Conservation (phyloP, 106 monocot species). For the Acanthochlamys bracteata region DNA sequence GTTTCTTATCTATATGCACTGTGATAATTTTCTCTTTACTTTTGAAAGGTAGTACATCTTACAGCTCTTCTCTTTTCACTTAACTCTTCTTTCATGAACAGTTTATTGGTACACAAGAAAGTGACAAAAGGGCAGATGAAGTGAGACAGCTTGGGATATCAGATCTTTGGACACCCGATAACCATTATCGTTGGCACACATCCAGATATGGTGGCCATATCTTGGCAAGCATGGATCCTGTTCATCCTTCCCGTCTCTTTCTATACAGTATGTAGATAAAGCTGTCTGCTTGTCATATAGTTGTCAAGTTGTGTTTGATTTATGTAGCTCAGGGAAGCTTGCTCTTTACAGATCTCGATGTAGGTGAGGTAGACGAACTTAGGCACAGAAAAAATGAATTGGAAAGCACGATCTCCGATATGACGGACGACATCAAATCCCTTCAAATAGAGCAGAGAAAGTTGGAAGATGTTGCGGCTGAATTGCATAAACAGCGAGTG, state of each 20-base stretch:
- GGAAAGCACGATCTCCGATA: slow-evolving; percentile 35
- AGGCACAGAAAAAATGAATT: slow-evolving; percentile 44
- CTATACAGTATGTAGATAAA: slow-evolving; percentile 47
- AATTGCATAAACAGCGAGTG: slow-evolving; percentile 61
- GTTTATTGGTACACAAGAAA: slow-evolving; percentile 83
- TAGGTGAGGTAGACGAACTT: slow-evolving; percentile 58
- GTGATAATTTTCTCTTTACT: too few relatives aligned
- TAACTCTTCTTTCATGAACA: slow-evolving; percentile 16
- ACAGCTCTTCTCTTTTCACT: not conserved
- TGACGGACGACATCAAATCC: slow-evolving; percentile 47
- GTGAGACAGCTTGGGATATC: slow-evolving; percentile 46
- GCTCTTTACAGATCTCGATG: slow-evolving; percentile 45
- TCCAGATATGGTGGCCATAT: slow-evolving; percentile 91
- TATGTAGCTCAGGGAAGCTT: too few relatives aligned
- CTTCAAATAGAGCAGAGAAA: slow-evolving; percentile 65
- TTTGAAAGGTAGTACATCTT: too few relatives aligned
- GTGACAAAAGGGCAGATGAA: slow-evolving; percentile 73
- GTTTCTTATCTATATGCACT: too few relatives aligned
- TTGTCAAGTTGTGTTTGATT: too few relatives aligned
- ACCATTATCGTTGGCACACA: slow-evolving; percentile 76
- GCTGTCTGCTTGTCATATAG: too few relatives aligned
- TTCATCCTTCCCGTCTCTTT: slow-evolving; percentile 70
- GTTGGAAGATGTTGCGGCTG: slow-evolving; percentile 72
- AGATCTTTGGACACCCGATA: slow-evolving; percentile 96
- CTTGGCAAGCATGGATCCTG: slow-evolving; percentile 65